Conservation (phyloP, 805 yeast genomes). For the Starmerella floris region DNA sequence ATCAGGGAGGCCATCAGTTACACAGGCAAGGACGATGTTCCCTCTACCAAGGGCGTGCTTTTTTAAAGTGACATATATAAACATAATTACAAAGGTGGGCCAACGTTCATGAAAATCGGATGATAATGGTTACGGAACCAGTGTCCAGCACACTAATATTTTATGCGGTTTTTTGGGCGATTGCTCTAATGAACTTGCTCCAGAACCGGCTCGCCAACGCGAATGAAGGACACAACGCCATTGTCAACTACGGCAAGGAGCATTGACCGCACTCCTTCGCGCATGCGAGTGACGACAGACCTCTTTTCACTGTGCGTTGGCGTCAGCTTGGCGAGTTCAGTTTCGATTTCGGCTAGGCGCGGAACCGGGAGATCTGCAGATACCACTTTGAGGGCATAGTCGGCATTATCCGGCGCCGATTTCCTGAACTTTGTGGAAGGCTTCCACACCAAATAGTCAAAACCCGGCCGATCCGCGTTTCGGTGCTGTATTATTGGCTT, state of each 20-base stretch:
- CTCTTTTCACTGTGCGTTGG: conserved; percentile 18
- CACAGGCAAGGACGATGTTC: conserved; percentile 82
- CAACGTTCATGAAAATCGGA: too few relatives aligned
- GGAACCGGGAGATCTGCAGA: conserved; percentile 32
- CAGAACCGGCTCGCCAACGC: conserved; percentile 23
- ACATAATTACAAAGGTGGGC: too few relatives aligned
- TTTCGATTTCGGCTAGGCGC: conserved; percentile 25
- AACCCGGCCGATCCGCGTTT: conserved; percentile 11
- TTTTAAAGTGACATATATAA: conserved; percentile 8
- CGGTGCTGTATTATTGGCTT: background rate
- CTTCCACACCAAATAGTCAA: conserved; percentile 68
- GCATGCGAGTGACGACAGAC: conserved; percentile 33
- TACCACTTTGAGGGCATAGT: conserved; percentile 55
- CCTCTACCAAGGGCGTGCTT: conserved; percentile 91
- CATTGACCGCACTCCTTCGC: conserved; percentile 40
- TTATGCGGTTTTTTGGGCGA: too few relatives aligned
- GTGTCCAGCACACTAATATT: too few relatives aligned
- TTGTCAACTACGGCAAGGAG: conserved; percentile 61
- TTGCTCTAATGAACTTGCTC: conserved; percentile 4
- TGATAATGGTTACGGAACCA: too few relatives aligned
- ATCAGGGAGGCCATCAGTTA: conserved; percentile 68
- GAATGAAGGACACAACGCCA: conserved; percentile 57
- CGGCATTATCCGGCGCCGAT: conserved; percentile 52
- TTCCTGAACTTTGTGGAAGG: conserved; percentile 59
- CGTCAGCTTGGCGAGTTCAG: conserved; percentile 24